Conservation (phyloP, 805 yeast species). For the Pichia sporocuriosa region DNA sequence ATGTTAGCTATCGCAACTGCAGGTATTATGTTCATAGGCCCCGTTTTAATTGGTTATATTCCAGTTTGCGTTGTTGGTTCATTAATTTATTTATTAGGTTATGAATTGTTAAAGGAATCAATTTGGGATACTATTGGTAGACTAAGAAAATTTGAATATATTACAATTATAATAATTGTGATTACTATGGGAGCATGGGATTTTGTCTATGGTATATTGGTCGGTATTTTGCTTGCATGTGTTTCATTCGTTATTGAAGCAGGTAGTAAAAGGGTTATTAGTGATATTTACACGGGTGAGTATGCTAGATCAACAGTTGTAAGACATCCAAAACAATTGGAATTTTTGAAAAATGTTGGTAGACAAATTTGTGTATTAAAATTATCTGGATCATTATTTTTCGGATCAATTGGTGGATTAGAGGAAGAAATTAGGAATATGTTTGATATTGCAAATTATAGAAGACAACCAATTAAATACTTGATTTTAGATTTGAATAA, state of each 20-base stretch:
- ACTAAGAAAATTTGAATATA: constrained; percentile 68
- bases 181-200: constrained; percentile 93
- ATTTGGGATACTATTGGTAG: constrained; percentile 77
- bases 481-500: constrained; percentile 79
- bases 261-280: constrained; percentile 73
- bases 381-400: constrained; percentile 82
- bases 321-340: constrained; percentile 84
- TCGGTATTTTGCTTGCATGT: constrained; percentile 87
- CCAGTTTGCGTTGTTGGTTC: constrained; percentile 97
- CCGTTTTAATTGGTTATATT: constrained; percentile 85
- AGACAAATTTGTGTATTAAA: constrained; percentile 84
- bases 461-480: constrained; percentile 62
- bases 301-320: constrained; percentile 89
- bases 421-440: constrained; percentile 65
- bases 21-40: constrained; percentile 79
- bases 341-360: constrained; percentile 78
- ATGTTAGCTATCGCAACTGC: constrained; percentile 78
- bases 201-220: constrained; percentile 86
- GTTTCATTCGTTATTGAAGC: constrained; percentile 93
- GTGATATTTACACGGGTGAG: constrained; percentile 77
- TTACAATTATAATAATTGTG: constrained; percentile 81
- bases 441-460: constrained; percentile 49
- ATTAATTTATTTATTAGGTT: constrained; percentile 81
- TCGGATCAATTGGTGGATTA: constrained; percentile 91
- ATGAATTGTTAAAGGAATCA: constrained; percentile 84